phyloP scores from a whole-genome alignment of 345 rosid species.

The Hypericum perforatum region DNA sequence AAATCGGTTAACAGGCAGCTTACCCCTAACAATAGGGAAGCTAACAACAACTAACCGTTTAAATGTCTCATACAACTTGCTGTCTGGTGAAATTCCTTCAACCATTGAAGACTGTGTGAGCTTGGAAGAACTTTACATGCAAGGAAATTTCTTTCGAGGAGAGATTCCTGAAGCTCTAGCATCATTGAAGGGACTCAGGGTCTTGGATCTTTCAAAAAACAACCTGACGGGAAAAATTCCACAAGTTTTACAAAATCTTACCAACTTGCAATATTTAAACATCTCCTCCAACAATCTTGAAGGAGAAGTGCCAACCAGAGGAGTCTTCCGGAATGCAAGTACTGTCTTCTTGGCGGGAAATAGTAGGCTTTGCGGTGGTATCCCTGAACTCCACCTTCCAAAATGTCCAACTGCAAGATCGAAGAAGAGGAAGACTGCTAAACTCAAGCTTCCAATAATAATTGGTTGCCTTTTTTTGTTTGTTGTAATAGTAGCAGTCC shows the following conservation, averaged over 20 bases:
- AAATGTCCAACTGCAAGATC: not conserved
- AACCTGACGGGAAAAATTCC: not conserved
- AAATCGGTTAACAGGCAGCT: not conserved
- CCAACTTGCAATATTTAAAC: not conserved
- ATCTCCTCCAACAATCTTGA: not conserved
- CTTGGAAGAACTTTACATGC: not conserved
- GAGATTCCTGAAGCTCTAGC: not conserved
- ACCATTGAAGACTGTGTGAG: not conserved
- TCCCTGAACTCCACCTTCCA: not conserved
- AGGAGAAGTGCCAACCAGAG: conserved; percentile 1
- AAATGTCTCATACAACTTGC: not conserved
- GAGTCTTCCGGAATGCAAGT: not conserved
- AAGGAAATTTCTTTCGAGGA: not conserved
- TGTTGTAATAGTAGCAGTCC: too few species aligned
- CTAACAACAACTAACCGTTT: not conserved
- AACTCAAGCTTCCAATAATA: not conserved
- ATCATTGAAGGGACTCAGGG: not conserved
- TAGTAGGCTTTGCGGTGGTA: conserved; percentile 1
- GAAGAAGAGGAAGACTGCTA: not conserved
- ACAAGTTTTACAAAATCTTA: not conserved
- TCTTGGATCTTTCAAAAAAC: not conserved
- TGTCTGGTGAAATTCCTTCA: not conserved
- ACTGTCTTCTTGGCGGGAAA: not conserved
- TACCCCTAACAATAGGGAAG: not conserved
- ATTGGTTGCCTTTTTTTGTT: not conserved